Conservation (phyloP, 2,329 filamentous ascomycete species). For the Colletotrichum tanaceti region DNA sequence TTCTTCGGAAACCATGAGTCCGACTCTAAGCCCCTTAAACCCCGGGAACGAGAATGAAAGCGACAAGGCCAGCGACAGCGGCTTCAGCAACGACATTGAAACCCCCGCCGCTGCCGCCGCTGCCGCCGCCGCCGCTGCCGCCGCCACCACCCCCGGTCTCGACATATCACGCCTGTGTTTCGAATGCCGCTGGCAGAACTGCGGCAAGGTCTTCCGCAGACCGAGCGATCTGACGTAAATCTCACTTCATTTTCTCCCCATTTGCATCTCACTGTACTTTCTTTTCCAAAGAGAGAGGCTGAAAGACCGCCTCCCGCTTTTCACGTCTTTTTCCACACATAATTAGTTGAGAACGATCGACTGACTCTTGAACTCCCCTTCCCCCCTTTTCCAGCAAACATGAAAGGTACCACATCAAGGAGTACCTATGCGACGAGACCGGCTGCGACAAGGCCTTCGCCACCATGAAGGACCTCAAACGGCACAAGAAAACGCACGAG, state of each 20-base stretch:
- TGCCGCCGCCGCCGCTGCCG: too few relatives aligned
- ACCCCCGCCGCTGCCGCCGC: slow-evolving; percentile 18
- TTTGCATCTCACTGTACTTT: neutral
- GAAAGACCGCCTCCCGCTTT: neutral
- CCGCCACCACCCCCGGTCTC: neutral
- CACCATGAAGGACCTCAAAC: slow-evolving; percentile 46
- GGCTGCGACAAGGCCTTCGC: slow-evolving; percentile 44
- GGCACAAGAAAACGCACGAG: slow-evolving; percentile 42
- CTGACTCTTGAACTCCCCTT: slow-evolving; percentile 6
- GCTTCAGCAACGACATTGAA: slow-evolving; percentile 19
- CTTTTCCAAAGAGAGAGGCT: neutral
- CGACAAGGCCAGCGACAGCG: slow-evolving; percentile 36
- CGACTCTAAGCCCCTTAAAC: slow-evolving; percentile 39
- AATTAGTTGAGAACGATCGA: slow-evolving; percentile 1
- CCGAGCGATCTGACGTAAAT: slow-evolving; percentile 42
- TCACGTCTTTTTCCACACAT: neutral
- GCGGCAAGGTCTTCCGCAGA: slow-evolving; percentile 38
- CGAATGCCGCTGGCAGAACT: slow-evolving; percentile 38
- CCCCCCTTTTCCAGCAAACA: slow-evolving; percentile 39
- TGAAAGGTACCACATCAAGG: slow-evolving; percentile 44
- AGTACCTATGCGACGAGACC: slow-evolving; percentile 39
- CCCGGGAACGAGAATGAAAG: slow-evolving; percentile 36
- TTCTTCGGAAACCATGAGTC: slow-evolving; percentile 40
- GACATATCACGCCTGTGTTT: slow-evolving; percentile 36
- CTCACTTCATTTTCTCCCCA: slow-evolving; percentile 8